A percentile compares a stretch with the other conserved stretches of the same genome.
Evolutionary conservation across 345 rosid species (phyloP).

Genomic region (Populus euphratica): DNA sequence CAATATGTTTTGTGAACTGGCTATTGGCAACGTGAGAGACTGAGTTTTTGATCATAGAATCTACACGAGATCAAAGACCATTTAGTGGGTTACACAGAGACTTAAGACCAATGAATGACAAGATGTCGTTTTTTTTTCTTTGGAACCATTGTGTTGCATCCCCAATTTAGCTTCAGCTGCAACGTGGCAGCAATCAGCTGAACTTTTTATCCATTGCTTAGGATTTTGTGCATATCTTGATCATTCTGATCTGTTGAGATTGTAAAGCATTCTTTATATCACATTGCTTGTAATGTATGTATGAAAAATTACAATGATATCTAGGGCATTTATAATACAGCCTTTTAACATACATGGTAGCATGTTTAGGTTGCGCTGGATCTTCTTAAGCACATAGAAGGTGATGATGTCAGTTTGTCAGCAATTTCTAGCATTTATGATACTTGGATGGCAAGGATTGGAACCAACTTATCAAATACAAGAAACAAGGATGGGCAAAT

Average conservation of each 20-base stretch:
- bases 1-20: not conserved
- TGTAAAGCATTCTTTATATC: not conserved
- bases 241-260: not conserved
- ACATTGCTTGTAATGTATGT: not conserved
- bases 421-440: constrained; percentile 49
- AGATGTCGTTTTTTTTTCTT: too few species aligned
- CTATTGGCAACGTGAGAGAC: not conserved
- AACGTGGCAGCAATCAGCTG: not conserved
- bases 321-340: not conserved
- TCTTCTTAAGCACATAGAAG: constrained; percentile 43
- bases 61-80: too few species aligned
- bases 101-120: not conserved
- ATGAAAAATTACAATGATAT: not conserved
- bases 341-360: not conserved
- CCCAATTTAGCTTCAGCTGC: not conserved
- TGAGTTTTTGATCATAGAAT: not conserved
- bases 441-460: constrained; percentile 68
- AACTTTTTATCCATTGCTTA: not conserved
- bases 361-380: constrained; percentile 56
- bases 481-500: constrained; percentile 15
- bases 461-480: constrained; percentile 20
- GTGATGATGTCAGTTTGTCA: constrained; percentile 19
- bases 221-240: not conserved
- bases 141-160: not conserved
- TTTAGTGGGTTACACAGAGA: too few species aligned